Percentiles rank a stretch among this genome's conserved stretches.
Conservation (phyloP, 1,284 basidiomycete species). For the Leccinum griseonigrum region DNA sequence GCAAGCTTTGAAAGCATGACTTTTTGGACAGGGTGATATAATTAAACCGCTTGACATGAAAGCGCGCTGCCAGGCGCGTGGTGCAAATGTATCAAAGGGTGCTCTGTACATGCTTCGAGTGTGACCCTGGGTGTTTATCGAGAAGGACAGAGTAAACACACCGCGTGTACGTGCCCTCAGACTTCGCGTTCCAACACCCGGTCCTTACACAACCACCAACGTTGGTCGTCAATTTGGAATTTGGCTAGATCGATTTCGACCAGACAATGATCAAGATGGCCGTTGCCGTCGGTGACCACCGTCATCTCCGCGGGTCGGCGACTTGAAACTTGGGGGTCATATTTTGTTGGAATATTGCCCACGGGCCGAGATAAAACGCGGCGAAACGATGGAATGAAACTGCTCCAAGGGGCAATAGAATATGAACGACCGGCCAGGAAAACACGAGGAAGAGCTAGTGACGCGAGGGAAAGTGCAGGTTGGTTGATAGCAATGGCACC, state of each 20-base stretch:
- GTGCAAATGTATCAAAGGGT: slow-evolving; percentile 43
- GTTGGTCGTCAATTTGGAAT: slow-evolving; percentile 10
- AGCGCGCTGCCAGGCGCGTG: slow-evolving; percentile 35
- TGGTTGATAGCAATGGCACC: slow-evolving; percentile 10
- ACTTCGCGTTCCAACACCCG: slow-evolving; percentile 36
- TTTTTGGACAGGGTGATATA: not conserved
- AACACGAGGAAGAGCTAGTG: slow-evolving; percentile 9
- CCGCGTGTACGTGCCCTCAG: slow-evolving; percentile 40
- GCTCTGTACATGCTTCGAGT: slow-evolving; percentile 3
- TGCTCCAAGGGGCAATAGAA: slow-evolving; percentile 4
- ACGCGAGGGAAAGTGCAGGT: slow-evolving; percentile 9
- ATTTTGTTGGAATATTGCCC: not conserved
- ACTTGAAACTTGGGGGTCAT: not conserved
- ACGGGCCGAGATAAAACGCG: slow-evolving; percentile 1
- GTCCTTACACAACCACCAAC: not conserved
- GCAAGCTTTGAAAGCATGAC: slow-evolving; percentile 1
- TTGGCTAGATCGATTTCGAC: slow-evolving; percentile 8
- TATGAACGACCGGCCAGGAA: slow-evolving; percentile 6
- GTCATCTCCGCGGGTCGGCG: slow-evolving; percentile 16
- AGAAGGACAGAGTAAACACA: slow-evolving; percentile 13
- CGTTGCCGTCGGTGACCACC: slow-evolving; percentile 7
- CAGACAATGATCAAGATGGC: not conserved
- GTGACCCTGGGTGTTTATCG: not conserved
- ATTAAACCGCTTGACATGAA: not conserved
- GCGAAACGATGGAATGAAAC: slow-evolving; percentile 7